Evolutionary conservation across 306 rosid genomes (phyloP), one percentile per base, ranked within the genome.

Genomic region (Coriaria nepalensis): DNA sequence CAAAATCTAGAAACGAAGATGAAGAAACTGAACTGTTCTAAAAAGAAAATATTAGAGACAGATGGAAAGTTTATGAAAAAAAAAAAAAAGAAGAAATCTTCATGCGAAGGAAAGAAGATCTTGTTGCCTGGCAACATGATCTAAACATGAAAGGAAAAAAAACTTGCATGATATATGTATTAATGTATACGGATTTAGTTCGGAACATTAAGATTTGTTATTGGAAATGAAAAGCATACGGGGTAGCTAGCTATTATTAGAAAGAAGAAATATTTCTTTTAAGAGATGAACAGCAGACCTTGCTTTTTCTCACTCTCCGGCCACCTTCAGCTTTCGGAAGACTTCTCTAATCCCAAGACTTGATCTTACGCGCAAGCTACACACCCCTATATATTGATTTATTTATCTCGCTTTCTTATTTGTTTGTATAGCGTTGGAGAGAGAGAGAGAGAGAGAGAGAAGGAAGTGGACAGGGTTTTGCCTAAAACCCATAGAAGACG

Each of bases 281-380:
- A 51, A 57, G 53, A 35, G 45, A 56, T 4, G 33, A 58, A 14
- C 7, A 52, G 53, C 72, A 66, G 65, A 80, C 82, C 84, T 82
- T 50, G 54, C 58, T 61, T 44, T 64, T 43, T 57, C 49, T 61
- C 52, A 39, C 56, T 20, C 73, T 65, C 79, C 74, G 69, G 66
- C 62, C 49, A 68, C 75, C 77, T 62, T 74, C 68, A 79, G 78
- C 75, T 80, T 76, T 73, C 55, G 75, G 82, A 67, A 69, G 75
- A 60, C 46, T 14, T 66, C 78, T 51, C 67, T 37, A 72, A 70
- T 69, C 78, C 80, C 76, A 73, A 72, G 78, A 69, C 35, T 11
- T 72, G 39, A 53, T 34, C 60, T 43, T 48, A 65, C 43, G 52
- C 43, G 52, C 55, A 59, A 40, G 62, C 63, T 9, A 29, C 36